Conservation (phyloP, 495 filamentous ascomycete species). For the Letharia lupina region DNA sequence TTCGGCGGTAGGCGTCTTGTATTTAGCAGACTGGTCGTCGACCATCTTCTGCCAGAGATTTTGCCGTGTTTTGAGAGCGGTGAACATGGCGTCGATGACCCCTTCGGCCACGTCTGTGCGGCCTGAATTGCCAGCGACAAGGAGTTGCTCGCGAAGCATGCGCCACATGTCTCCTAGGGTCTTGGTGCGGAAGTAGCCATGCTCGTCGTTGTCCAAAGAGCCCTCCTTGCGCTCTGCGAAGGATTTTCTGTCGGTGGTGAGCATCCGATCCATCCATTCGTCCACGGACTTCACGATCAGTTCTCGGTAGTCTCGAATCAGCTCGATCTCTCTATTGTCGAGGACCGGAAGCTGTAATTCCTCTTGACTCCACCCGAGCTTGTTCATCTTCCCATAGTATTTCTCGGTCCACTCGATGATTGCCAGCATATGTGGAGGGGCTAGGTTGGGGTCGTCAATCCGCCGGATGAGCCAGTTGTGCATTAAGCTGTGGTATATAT, state of each 20-base stretch:
- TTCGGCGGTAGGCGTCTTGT: conserved; percentile 48
- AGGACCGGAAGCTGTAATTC: conserved; percentile 75
- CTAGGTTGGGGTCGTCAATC: conserved; percentile 72
- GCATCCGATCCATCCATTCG: conserved; percentile 94
- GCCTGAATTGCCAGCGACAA: conserved; percentile 69
- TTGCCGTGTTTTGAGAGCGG: conserved; percentile 72
- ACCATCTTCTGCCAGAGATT: conserved; percentile 76
- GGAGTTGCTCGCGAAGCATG: conserved; percentile 87
- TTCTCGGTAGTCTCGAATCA: conserved; percentile 86
- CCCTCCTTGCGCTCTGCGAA: conserved; percentile 70
- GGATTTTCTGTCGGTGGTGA: conserved; percentile 64
- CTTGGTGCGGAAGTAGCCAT: conserved; percentile 81
- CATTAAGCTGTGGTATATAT: conserved; percentile 89
- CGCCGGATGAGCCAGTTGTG: conserved; percentile 78
- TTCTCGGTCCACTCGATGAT: conserved; percentile 94
- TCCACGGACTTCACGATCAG: conserved; percentile 92
- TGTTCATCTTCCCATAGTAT: conserved; percentile 92
- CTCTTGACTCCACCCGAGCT: conserved; percentile 65
- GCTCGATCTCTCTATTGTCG: conserved; percentile 76
- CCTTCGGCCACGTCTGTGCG: conserved; percentile 84
- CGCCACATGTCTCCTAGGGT: conserved; percentile 92
- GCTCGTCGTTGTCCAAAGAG: conserved; percentile 74
- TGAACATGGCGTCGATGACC: conserved; percentile 88
- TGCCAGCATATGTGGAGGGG: conserved; percentile 68
- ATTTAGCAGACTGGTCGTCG: conserved; percentile 73